Conservation (phyloP, 805 yeast species). For the Nakazawaea ishiwadae region DNA sequence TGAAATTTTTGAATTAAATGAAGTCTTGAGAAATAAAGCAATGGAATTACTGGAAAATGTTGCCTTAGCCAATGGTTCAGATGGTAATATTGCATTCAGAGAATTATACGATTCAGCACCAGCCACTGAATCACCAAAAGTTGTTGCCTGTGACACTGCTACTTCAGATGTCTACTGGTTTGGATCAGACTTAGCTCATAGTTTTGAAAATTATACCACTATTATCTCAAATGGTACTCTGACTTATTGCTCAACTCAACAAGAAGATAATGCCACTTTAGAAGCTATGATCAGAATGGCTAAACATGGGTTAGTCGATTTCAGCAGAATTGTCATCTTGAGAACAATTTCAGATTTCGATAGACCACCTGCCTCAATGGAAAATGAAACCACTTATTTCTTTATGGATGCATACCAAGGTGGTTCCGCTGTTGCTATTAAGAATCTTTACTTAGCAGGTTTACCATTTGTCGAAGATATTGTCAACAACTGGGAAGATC, state of each 20-base stretch:
- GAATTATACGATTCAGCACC: constrained; percentile 43
- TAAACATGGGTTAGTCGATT: constrained; percentile 51
- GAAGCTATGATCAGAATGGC: constrained; percentile 55
- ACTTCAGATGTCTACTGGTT: constrained; percentile 60
- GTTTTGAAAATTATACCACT: constrained; percentile 42
- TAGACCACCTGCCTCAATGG: constrained; percentile 42
- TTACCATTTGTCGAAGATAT: constrained; percentile 51
- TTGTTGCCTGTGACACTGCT: constrained; percentile 51
- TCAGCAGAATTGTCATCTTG: constrained; percentile 51
- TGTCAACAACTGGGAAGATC: constrained; percentile 39
- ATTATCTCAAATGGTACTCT: constrained; percentile 57
- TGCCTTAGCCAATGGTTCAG: constrained; percentile 40
- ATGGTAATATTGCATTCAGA: constrained; percentile 40
- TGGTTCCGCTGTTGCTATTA: constrained; percentile 43
- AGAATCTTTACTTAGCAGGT: constrained; percentile 51
- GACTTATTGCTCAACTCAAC: constrained; percentile 56
- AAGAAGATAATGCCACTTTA: constrained; percentile 64
- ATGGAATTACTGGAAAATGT: constrained; percentile 44
- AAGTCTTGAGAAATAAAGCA: constrained; percentile 53
- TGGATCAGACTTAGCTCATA: constrained; percentile 46
- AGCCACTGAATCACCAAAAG: constrained; percentile 43
- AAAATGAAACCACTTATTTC: constrained; percentile 42
- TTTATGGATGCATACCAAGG: constrained; percentile 47
- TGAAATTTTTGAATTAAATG: constrained; percentile 61
- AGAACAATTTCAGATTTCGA: constrained; percentile 59